phyloP scores from a whole-genome alignment of 352 stramenopile species.

The Globisporangium abappressorium region DNA sequence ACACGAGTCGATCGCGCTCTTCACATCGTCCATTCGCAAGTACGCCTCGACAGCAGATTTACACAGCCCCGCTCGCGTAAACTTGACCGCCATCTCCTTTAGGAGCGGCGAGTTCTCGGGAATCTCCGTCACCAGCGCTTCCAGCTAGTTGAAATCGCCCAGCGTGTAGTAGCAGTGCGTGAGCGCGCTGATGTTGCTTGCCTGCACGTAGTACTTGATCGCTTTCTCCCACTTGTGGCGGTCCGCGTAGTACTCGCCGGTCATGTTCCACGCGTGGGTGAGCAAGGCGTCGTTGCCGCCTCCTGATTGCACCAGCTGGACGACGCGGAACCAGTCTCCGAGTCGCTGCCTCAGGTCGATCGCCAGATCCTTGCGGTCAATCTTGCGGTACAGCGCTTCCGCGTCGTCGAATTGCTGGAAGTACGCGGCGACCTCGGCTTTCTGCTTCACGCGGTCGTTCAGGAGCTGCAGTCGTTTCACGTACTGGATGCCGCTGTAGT shows the following conservation, averaged over 20 bases:
- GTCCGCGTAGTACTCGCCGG: slow-evolving; percentile 90
- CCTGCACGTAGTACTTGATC: slow-evolving; percentile 89
- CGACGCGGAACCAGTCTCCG: slow-evolving; percentile 92
- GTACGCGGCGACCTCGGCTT: slow-evolving; percentile 88
- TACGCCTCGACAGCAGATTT: slow-evolving; percentile 84
- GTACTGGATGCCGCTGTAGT: slow-evolving; percentile 93
- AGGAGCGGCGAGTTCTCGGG: slow-evolving; percentile 79
- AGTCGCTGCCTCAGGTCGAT: slow-evolving; percentile 89
- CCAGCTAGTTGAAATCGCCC: slow-evolving; percentile 88
- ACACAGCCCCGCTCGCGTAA: slow-evolving; percentile 84
- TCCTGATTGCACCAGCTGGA: slow-evolving; percentile 79
- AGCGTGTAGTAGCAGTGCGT: slow-evolving; percentile 90
- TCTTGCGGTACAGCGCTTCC: slow-evolving; percentile 90
- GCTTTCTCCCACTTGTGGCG: slow-evolving; percentile 92
- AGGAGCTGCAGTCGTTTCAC: slow-evolving; percentile 88
- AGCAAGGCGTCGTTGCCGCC: slow-evolving; percentile 82
- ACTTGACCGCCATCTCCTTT: slow-evolving; percentile 84
- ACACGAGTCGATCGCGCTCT: slow-evolving; percentile 91
- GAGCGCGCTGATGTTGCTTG: slow-evolving; percentile 71
- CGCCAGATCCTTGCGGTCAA: slow-evolving; percentile 93
- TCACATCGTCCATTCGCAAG: slow-evolving; percentile 88
- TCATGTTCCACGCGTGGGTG: slow-evolving; percentile 81
- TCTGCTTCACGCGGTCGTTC: slow-evolving; percentile 90
- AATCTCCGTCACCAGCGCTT: slow-evolving; percentile 80
- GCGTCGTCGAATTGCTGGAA: slow-evolving; percentile 93